Evolutionary conservation across 345 rosid genomes (phyloP), one percentile per base, ranked within the genome.

Genomic region (Corchorus capsularis): DNA sequence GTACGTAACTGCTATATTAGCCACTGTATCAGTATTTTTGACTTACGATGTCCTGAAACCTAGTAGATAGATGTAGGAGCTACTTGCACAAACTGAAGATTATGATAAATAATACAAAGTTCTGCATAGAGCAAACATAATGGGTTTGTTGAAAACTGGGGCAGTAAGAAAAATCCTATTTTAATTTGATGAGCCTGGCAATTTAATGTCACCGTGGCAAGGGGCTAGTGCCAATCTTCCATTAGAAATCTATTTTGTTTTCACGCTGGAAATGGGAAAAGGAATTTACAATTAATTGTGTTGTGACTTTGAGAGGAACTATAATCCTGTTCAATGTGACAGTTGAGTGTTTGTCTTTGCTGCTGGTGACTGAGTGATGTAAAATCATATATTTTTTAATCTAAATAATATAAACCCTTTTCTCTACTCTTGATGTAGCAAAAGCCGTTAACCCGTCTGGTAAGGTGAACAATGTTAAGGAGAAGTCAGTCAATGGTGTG

Each of bases 401-500:
- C 11, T 2, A 65, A 46, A 15, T 50, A 15, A n/a, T 69, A 59
- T 67, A 64, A 46, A 27, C 27, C 63, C 34, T 14, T 2, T 35
- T 52, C 59, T 19, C 20, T 68, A 68, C 14, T 63, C 34, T 55
- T 45, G 70, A 52, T 89, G 79, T 72, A 91, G 97, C 82, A 46
- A 93, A 94, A 79, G 76, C 86, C 5, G 75, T 63, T 27, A 92
- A 90, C 81, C 77, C 82, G 22, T 75, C 85, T 7, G 59, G 47
- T 79, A 76, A 75, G 1, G 82, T 19, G 15, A 82, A 86, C 74
- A 86, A 83, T 78, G 77, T 75, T 9, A 85, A 75, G 79, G 85
- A 69, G 11, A 82, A 81, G 69, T 46, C 87, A 6, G 72, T 57
- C 27, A 74, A 66, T 43, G 75, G 71, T 63, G 65, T 43, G 19